Conservation (phyloP, 441 rosid species). For the Pelargonium fulgidum region DNA sequence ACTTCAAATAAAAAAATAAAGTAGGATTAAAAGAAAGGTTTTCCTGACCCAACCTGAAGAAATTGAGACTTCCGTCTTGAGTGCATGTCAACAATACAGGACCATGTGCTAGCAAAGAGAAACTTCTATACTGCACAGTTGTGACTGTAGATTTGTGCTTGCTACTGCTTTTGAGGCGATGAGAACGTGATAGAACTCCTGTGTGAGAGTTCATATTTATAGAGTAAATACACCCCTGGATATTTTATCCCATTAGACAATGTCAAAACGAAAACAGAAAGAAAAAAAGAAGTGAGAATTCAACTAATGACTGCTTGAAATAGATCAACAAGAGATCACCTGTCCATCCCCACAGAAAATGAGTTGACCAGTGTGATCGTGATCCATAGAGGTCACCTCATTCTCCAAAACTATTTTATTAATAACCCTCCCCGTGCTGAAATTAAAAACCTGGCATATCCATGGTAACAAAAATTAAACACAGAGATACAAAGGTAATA, state of each 20-base stretch:
- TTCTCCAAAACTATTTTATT: conserved; percentile 45
- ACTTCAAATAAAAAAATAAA: conserved; percentile 1
- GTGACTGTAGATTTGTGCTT: conserved; percentile 75
- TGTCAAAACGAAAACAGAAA: not conserved
- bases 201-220: conserved; percentile 71
- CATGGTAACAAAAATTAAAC: conserved; percentile 8
- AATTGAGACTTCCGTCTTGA: conserved; percentile 82
- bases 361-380: conserved; percentile 92
- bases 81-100: conserved; percentile 87
- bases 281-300: not conserved
- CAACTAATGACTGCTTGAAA: not conserved
- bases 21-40: conserved; percentile 7
- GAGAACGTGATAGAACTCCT: conserved; percentile 76
- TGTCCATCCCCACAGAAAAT: conserved; percentile 89
- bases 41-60: conserved; percentile 58
- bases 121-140: conserved; percentile 83
- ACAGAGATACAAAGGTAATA: not conserved
- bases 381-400: conserved; percentile 84
- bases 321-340: conserved; percentile 32
- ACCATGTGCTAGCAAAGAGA: conserved; percentile 79
- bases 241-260: conserved; percentile 14
- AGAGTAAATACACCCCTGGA: conserved; percentile 81
- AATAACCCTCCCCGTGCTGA: conserved; percentile 88
- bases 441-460: conserved; percentile 69
- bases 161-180: conserved; percentile 57